Conservation (phyloP, 805 yeast species). For the Suhomyces sp. region DNA sequence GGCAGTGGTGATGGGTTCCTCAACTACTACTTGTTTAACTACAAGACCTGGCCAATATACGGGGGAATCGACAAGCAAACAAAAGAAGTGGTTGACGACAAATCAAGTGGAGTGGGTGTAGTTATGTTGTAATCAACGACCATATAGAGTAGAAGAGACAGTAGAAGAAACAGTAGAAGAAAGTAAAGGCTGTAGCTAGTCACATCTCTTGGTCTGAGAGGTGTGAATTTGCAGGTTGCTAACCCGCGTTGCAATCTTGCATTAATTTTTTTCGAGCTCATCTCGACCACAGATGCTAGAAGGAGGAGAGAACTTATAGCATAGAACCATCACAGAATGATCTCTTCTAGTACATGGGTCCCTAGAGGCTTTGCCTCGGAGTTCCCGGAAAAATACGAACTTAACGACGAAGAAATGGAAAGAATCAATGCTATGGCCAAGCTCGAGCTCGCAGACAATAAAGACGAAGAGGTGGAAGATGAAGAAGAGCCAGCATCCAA, state of each 20-base stretch:
- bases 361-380: conserved; percentile 95
- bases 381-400: conserved; percentile 82
- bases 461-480: conserved; percentile 51
- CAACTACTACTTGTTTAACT: conserved; percentile 90
- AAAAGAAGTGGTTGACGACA: conserved; percentile 49
- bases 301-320: neutral
- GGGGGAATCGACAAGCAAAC: conserved; percentile 71
- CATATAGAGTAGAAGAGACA: neutral
- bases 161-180: too few relatives aligned
- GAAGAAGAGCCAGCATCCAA: conserved; percentile 27
- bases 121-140: conserved; percentile 58
- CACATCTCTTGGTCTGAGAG: neutral
- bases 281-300: neutral
- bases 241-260: neutral
- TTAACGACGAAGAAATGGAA: conserved; percentile 89
- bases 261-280: conserved; percentile 1
- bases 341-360: conserved; percentile 92
- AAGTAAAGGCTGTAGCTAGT: too few relatives aligned
- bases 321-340: conserved; percentile 46
- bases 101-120: conserved; percentile 83
- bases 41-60: conserved; percentile 70
- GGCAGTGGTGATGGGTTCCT: conserved; percentile 92
- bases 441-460: conserved; percentile 75
- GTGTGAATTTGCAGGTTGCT: neutral
- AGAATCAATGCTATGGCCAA: conserved; percentile 84